Percentiles rank a stretch among this genome's conserved stretches.
Conservation (phyloP, 2,329 filamentous ascomycete genomes). For the Leptographium radiaticola region DNA sequence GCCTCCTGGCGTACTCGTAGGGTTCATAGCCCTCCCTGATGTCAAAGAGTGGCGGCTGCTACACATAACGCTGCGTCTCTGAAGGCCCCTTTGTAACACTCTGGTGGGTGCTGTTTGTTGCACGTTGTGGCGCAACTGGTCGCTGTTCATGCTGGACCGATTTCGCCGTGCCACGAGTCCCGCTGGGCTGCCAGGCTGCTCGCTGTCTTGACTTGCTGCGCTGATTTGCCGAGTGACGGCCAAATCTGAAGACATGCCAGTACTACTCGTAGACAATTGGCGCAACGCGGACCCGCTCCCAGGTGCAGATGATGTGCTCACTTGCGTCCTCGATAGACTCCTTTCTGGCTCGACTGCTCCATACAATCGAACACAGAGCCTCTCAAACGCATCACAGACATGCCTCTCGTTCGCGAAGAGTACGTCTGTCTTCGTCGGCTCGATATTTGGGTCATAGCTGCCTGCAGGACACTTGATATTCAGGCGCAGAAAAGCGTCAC, state of each 20-base stretch:
- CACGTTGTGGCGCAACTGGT: not conserved
- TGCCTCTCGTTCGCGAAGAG: conserved; percentile 45
- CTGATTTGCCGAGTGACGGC: not conserved
- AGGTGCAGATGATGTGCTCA: not conserved
- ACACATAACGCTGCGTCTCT: not conserved
- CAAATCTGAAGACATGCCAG: not conserved
- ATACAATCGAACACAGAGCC: conserved; percentile 30
- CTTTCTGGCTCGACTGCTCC: not conserved
- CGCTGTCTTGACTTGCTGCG: not conserved
- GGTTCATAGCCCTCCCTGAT: no score
- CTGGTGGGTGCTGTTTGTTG: not conserved
- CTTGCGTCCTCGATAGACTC: not conserved
- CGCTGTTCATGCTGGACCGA: not conserved
- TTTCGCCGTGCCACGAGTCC: not conserved
- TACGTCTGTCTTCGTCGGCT: conserved; percentile 60
- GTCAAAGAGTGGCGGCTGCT: not conserved
- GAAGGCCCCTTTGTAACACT: not conserved
- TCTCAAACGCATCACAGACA: conserved; percentile 32
- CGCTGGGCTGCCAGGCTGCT: not conserved
- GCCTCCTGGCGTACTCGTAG: not conserved
- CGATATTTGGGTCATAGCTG: conserved; percentile 60
- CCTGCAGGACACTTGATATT: conserved; percentile 47
- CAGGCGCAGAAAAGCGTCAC: conserved; percentile 49
- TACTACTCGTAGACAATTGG: not conserved
- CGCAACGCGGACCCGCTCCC: not conserved